Evolutionary conservation across 2,329 filamentous ascomycete genomes (phyloP).

Genomic region (Pseudocercospora crystallina): DNA sequence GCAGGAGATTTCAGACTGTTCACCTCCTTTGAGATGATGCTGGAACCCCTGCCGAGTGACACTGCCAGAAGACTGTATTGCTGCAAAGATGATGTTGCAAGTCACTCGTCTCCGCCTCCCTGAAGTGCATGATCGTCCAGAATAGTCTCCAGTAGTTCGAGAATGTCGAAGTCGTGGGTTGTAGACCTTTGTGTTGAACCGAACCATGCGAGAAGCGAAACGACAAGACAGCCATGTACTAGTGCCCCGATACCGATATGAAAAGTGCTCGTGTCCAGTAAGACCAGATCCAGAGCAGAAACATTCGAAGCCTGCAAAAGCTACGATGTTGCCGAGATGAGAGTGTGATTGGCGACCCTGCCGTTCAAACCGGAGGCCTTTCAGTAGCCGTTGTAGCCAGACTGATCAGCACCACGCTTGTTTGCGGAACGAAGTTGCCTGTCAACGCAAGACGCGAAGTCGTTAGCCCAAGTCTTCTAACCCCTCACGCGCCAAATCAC

Average conservation of each 20-base stretch:
- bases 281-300: conserved; percentile 22
- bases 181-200: conserved; percentile 7
- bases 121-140: conserved; percentile 12
- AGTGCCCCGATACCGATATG: conserved; percentile 35
- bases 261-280: conserved; percentile 25
- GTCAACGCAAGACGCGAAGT: conserved; percentile 33
- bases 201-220: conserved; percentile 30
- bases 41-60: conserved; percentile 42
- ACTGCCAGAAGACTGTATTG: conserved; percentile 35
- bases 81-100: conserved; percentile 17
- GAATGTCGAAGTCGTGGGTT: neutral
- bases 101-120: conserved; percentile 19
- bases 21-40: conserved; percentile 24
- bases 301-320: conserved; percentile 21
- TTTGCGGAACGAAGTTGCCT: conserved; percentile 53
- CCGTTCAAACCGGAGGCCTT: conserved; percentile 34
- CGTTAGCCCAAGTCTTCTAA: conserved; percentile 50
- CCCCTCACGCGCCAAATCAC: conserved; percentile 70
- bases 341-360: conserved; percentile 40
- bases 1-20: conserved; percentile 24
- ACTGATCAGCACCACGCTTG: conserved; percentile 52
- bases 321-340: conserved; percentile 27
- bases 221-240: conserved; percentile 28
- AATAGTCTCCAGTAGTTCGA: conserved; percentile 5
- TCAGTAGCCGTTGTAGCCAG: conserved; percentile 51